Evolutionary conservation across 129 eudicot species (phyloP).

Genomic region (Helianthus tuberosus): DNA sequence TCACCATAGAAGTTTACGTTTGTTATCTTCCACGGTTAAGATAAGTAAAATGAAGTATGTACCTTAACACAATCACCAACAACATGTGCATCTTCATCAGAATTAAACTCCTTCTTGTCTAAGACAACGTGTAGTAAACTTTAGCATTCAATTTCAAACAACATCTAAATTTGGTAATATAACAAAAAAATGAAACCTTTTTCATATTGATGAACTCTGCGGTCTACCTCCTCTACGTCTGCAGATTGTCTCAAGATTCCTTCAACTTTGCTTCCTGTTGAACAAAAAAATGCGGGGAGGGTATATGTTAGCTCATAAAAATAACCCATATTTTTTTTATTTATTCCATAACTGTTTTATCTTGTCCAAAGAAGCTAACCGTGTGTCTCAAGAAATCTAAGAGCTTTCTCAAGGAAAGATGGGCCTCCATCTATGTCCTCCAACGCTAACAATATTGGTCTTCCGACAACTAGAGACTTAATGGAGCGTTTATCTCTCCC

Average conservation of each 20-base stretch:
- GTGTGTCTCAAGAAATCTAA: conserved; percentile 83
- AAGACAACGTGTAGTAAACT: conserved; percentile 25
- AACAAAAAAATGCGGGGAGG: background rate
- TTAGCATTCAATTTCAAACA: conserved; percentile 28
- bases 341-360: background rate
- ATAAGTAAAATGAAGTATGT: conserved; percentile 18
- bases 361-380: conserved; percentile 45
- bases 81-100: conserved; percentile 97
- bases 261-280: conserved; percentile 82
- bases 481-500: conserved; percentile 92
- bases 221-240: conserved; percentile 96
- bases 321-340: background rate
- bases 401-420: conserved; percentile 97
- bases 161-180: conserved; percentile 5
- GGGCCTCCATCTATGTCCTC: conserved; percentile 99
- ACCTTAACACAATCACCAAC: conserved; percentile 99
- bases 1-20: background rate
- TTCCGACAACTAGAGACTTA: conserved; percentile 94
- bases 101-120: conserved; percentile 86
- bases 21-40: background rate
- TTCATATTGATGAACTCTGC: conserved; percentile 95
- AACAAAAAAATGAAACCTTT: conserved; percentile 50
- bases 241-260: conserved; percentile 97
- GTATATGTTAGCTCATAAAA: conserved; percentile 4
- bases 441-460: conserved; percentile 93